A percentile compares a stretch with the other conserved stretches of the same genome.
phyloP scores from a whole-genome alignment of 1,284 basidiomycete genomes.

The Clitocybe nebularis region DNA sequence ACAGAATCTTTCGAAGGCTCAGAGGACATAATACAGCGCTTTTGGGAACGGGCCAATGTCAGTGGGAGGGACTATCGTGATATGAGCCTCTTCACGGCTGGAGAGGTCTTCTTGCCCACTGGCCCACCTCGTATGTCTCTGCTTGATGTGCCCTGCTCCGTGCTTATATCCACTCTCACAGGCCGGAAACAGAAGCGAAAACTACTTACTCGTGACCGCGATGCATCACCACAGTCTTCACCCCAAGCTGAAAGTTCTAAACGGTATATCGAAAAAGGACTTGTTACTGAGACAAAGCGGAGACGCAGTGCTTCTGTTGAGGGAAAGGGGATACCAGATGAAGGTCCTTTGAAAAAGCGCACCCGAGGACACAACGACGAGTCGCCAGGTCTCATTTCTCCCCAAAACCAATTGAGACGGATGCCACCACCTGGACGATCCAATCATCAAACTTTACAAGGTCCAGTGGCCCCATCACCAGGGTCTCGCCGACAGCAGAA shows the following conservation, averaged over 20 bases:
- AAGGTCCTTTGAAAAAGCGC: constrained; percentile 24
- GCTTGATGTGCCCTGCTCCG: too few species aligned
- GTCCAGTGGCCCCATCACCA: neutral
- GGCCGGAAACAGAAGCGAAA: constrained; percentile 20
- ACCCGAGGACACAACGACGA: constrained; percentile 12
- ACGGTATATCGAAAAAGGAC: neutral
- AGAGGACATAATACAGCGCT: constrained; percentile 50
- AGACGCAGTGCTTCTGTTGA: constrained; percentile 11
- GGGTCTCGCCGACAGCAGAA: constrained; percentile 8
- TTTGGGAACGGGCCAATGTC: constrained; percentile 55
- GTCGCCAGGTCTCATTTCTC: neutral
- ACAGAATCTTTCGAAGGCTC: constrained; percentile 56
- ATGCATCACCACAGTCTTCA: too few species aligned
- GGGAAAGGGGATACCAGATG: too few species aligned
- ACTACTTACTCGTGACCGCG: too few species aligned
- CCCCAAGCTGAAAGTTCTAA: constrained; percentile 2
- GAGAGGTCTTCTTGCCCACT: constrained; percentile 50
- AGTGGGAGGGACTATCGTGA: constrained; percentile 48
- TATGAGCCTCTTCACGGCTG: constrained; percentile 44
- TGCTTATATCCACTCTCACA: constrained; percentile 4
- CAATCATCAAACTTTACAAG: neutral
- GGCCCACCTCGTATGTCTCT: constrained; percentile 52
- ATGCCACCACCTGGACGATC: constrained; percentile 6
- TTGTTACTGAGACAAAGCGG: constrained; percentile 1
- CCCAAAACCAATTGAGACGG: neutral